Conservation (phyloP, 208 protist genomes). For the Leptomonas pyrrhocoris region DNA sequence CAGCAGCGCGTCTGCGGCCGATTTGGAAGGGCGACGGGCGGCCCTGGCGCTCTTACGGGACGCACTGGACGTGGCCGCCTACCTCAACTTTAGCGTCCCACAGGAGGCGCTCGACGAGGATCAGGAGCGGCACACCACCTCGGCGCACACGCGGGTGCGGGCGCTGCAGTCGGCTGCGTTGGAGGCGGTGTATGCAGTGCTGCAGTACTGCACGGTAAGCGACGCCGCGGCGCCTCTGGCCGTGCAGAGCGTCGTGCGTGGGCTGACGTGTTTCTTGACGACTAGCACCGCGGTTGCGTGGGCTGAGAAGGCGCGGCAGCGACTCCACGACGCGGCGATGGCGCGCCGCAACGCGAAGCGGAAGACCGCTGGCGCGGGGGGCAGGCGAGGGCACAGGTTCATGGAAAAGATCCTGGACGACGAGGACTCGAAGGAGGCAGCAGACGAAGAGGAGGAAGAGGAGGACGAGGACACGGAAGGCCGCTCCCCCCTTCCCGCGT, state of each 20-base stretch:
- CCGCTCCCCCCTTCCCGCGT: slow-evolving; percentile 10
- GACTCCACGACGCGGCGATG: slow-evolving; percentile 25
- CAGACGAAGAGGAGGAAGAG: slow-evolving; percentile 16
- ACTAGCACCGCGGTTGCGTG: slow-evolving; percentile 51
- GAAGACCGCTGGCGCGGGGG: neutral
- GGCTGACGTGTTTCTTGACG: slow-evolving; percentile 76
- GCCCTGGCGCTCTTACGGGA: slow-evolving; percentile 61
- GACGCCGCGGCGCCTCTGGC: slow-evolving; percentile 41
- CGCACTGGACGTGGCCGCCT: slow-evolving; percentile 55
- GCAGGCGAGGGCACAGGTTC: neutral
- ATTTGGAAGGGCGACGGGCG: slow-evolving; percentile 40
- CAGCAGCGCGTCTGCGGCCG: slow-evolving; percentile 30
- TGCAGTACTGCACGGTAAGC: slow-evolving; percentile 58
- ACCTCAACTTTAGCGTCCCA: slow-evolving; percentile 64
- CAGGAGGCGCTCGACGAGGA: slow-evolving; percentile 66
- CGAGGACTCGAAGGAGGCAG: neutral
- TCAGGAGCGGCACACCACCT: slow-evolving; percentile 72
- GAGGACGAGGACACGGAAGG: slow-evolving; percentile 15
- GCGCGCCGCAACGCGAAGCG: slow-evolving; percentile 17
- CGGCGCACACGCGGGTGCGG: slow-evolving; percentile 61
- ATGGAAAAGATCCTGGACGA: slow-evolving; percentile 8
- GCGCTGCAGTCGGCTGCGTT: slow-evolving; percentile 64
- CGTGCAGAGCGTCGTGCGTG: slow-evolving; percentile 57
- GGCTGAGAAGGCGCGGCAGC: slow-evolving; percentile 35
- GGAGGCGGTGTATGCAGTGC: slow-evolving; percentile 54